A percentile compares a stretch with the other conserved stretches of the same genome.
phyloP scores from a whole-genome alignment of 108 stramenopile species.

The Poteriospumella lacustris region DNA sequence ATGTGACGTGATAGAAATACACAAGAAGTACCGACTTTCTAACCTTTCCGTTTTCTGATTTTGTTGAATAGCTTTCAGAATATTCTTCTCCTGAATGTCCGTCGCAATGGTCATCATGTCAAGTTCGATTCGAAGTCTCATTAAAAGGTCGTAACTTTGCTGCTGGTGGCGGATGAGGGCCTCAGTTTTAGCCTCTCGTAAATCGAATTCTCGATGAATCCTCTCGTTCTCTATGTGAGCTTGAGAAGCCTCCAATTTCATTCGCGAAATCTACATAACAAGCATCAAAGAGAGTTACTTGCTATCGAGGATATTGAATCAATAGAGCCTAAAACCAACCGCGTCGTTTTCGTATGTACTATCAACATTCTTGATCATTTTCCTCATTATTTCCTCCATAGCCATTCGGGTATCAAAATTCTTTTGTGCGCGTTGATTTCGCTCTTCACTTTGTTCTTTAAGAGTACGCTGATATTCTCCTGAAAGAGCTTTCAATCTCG shows the following conservation, averaged over 20 bases:
- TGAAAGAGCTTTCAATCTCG: neutral
- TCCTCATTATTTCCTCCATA: neutral
- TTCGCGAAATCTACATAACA: too few species aligned
- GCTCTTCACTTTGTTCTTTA: neutral
- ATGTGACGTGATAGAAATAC: too few species aligned
- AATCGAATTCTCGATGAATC: neutral
- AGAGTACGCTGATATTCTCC: neutral
- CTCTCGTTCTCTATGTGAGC: neutral
- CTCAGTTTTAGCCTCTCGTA: neutral
- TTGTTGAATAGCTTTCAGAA: neutral
- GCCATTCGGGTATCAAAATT: neutral
- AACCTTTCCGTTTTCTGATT: too few species aligned
- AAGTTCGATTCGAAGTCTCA: neutral
- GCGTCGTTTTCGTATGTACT: neutral
- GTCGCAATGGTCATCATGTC: neutral
- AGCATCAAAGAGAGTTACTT: too few species aligned
- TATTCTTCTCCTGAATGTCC: neutral
- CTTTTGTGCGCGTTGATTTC: neutral
- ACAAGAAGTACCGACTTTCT: too few species aligned
- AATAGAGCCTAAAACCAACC: too few species aligned
- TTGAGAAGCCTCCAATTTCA: neutral
- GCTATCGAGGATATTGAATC: too few species aligned
- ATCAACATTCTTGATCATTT: neutral
- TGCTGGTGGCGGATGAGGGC: neutral
- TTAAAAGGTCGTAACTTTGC: neutral